Percentiles rank a stretch among this genome's conserved stretches.
These are phyloP conservation scores for Chionographis japonica DNA, from an alignment of 106 monocot genomes.

Conservation along the genomic window DNA sequence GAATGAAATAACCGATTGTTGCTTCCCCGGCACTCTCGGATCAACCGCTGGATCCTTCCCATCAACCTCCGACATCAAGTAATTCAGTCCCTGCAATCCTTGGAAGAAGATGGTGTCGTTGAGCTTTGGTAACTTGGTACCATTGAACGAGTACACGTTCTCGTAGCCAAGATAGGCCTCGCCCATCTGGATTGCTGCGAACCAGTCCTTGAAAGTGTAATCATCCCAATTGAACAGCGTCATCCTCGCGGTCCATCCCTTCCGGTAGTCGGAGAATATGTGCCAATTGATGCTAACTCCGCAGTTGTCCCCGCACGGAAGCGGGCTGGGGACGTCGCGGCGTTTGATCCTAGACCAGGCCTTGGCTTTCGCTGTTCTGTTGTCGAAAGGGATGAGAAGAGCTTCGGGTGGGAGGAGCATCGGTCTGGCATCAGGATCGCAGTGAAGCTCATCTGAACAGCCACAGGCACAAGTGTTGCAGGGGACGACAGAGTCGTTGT, in stretches of 20 bases:
- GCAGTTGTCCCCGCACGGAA: constrained; percentile 55
- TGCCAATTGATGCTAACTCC: constrained; percentile 88
- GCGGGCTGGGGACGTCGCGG: constrained; percentile 17
- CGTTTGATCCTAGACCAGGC: constrained; percentile 78
- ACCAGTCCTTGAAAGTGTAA: constrained; percentile 70
- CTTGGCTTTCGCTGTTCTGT: constrained; percentile 53
- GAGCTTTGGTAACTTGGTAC: constrained; percentile 40
- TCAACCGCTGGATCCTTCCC: constrained; percentile 28
- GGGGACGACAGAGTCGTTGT: constrained; percentile 87
- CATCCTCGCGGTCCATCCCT: constrained; percentile 63
- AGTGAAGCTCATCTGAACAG: constrained; percentile 38
- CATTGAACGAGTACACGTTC: constrained; percentile 68
- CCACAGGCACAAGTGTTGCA: constrained; percentile 94
- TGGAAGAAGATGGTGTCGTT: constrained; percentile 55
- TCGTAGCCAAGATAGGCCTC: constrained; percentile 29
- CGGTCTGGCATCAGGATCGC: constrained; percentile 51
- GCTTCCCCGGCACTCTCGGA: constrained; percentile 61
- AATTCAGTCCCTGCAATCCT: constrained; percentile 51
- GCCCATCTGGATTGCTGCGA: constrained; percentile 36
- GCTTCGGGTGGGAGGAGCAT: constrained; percentile 69
- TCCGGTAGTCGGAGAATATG: constrained; percentile 44
- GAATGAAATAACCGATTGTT: constrained; percentile 69
- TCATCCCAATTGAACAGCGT: constrained; percentile 81
- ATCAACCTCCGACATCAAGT: constrained; percentile 40
- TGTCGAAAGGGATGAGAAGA: constrained; percentile 61